Evolutionary conservation across 1,284 basidiomycete genomes (phyloP).

Genomic region (Pascua sp.): DNA sequence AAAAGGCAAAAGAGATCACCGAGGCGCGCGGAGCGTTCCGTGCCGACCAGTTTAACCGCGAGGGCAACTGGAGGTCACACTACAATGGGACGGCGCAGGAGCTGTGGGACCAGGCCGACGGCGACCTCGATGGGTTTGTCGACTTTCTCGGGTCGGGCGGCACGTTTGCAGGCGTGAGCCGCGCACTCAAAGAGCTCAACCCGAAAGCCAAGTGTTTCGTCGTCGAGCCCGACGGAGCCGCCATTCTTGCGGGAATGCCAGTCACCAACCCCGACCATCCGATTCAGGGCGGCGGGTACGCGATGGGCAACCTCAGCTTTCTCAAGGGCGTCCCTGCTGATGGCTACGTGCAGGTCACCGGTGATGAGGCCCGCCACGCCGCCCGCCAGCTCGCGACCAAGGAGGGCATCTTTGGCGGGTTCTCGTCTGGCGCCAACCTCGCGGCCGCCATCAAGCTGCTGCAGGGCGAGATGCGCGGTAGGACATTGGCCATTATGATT

Average conservation of each 20-base stretch:
- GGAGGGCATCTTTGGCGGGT: constrained; percentile 3
- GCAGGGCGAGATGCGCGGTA: constrained; percentile 2
- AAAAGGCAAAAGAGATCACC: background rate
- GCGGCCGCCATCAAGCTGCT: background rate
- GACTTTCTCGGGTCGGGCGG: constrained; percentile 2
- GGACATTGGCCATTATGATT: background rate
- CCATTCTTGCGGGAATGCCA: background rate
- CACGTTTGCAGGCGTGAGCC: background rate
- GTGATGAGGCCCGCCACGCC: background rate
- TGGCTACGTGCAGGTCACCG: constrained; percentile 2
- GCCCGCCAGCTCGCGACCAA: background rate
- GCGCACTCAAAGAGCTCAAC: background rate
- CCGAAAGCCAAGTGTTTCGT: background rate
- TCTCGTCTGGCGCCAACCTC: constrained; percentile 4
- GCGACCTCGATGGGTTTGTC: background rate
- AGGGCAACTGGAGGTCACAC: background rate
- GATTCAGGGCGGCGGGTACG: constrained; percentile 4
- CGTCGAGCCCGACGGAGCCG: background rate
- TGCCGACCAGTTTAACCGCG: constrained; percentile 2
- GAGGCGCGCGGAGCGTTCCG: background rate
- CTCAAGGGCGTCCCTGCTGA: background rate
- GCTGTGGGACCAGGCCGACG: constrained; percentile 2
- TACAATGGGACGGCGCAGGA: constrained; percentile 1
- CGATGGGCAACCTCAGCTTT: constrained; percentile 1
- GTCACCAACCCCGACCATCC: constrained; percentile 2